These are phyloP conservation scores for Microdochium trichocladiopsis DNA, from an alignment of 2,329 filamentous ascomycete species.

Conservation along the genomic window DNA sequence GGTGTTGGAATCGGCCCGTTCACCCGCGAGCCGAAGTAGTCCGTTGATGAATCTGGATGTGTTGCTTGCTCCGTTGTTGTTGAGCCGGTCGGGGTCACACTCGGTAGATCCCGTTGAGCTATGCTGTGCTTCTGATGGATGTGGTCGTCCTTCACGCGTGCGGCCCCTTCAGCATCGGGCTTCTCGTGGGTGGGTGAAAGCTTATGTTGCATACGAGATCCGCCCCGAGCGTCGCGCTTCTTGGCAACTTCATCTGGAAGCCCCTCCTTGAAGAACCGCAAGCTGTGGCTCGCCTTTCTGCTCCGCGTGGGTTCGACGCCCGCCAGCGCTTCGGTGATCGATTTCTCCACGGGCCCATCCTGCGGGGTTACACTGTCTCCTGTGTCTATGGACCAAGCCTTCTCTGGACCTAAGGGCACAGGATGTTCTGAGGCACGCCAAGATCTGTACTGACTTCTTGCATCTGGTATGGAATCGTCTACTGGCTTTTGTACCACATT, in stretches of 20 bases:
- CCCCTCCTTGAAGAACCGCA: conserved; percentile 61
- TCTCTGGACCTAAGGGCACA: conserved; percentile 40
- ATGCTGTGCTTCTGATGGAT: too few species aligned
- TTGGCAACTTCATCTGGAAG: conserved; percentile 51
- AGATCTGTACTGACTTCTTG: conserved; percentile 22
- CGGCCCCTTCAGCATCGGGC: background rate
- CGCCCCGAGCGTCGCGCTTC: conserved; percentile 33
- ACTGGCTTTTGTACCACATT: background rate
- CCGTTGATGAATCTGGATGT: background rate
- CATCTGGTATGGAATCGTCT: conserved; percentile 12
- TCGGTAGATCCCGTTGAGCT: background rate
- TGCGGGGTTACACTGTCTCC: conserved; percentile 37
- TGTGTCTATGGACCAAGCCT: conserved; percentile 57
- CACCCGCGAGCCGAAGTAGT: background rate
- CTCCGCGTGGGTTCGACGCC: conserved; percentile 58
- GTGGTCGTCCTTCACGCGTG: background rate
- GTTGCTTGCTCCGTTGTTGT: background rate
- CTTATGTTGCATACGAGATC: background rate
- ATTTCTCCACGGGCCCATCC: conserved; percentile 56
- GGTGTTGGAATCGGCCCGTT: background rate
- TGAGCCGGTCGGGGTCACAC: background rate
- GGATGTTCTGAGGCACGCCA: conserved; percentile 32
- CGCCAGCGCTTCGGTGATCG: conserved; percentile 54
- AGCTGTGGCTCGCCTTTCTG: conserved; percentile 59
- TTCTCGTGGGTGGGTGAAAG: background rate